Conservation (phyloP, 2,329 filamentous ascomycete genomes). For the Aspergillus fumigatus region DNA sequence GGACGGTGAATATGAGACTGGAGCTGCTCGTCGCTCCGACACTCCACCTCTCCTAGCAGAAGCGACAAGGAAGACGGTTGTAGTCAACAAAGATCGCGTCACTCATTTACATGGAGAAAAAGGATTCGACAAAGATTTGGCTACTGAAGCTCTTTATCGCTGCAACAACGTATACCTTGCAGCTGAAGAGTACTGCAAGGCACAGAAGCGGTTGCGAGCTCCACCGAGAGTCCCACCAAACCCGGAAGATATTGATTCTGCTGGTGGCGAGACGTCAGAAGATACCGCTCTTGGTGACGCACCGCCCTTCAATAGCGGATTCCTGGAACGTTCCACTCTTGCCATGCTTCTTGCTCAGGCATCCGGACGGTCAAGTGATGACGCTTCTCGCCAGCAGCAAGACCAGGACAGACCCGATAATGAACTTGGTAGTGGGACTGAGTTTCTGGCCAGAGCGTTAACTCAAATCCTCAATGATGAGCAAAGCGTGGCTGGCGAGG, state of each 20-base stretch:
- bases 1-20: slow-evolving; percentile 68
- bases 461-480: slow-evolving; percentile 38
- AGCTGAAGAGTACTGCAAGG: slow-evolving; percentile 71
- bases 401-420: slow-evolving; percentile 20
- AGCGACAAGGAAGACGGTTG: slow-evolving; percentile 49
- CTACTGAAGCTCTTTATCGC: slow-evolving; percentile 75
- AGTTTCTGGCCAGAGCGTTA: slow-evolving; percentile 39
- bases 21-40: slow-evolving; percentile 59
- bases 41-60: slow-evolving; percentile 48
- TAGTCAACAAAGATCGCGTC: slow-evolving; percentile 47
- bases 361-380: slow-evolving; percentile 20
- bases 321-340: slow-evolving; percentile 28
- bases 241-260: slow-evolving; percentile 47
- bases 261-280: slow-evolving; percentile 27
- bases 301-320: slow-evolving; percentile 19
- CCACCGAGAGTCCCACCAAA: slow-evolving; percentile 66
- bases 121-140: slow-evolving; percentile 58
- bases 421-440: slow-evolving; percentile 29
- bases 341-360: slow-evolving; percentile 34
- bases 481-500: slow-evolving; percentile 21
- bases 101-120: slow-evolving; percentile 38
- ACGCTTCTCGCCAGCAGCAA: slow-evolving; percentile 18
- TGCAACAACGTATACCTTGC: slow-evolving; percentile 62
- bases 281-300: slow-evolving; percentile 25
- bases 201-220: slow-evolving; percentile 54